A percentile compares a stretch with the other conserved stretches of the same genome.
phyloP scores from a whole-genome alignment of 192 early-diverging fungal species.

The Rhizophlyctis rosea region DNA sequence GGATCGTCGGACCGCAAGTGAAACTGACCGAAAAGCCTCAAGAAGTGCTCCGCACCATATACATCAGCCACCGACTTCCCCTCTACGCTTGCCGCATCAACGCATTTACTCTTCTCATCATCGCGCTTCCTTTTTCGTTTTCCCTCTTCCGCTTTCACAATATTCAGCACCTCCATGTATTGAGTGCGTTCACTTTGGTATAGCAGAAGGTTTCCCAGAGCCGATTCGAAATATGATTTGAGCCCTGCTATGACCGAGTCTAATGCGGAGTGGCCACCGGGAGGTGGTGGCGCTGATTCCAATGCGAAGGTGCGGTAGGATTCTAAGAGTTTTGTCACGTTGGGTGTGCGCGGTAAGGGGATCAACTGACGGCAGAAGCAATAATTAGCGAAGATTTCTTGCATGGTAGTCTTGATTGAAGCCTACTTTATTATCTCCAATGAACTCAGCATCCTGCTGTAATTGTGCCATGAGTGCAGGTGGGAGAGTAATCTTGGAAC shows the following conservation, averaged over 20 bases:
- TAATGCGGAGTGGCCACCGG: conserved; percentile 60
- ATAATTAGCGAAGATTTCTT: too few relatives aligned
- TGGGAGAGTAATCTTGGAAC: too few relatives aligned
- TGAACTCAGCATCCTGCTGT: too few relatives aligned
- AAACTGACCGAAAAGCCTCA: conserved; percentile 43
- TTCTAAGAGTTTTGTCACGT: conserved; percentile 69
- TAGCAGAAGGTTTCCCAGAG: conserved; percentile 82
- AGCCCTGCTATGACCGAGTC: conserved; percentile 84
- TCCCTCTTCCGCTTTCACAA: too few relatives aligned
- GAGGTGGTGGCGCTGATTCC: conserved; percentile 25
- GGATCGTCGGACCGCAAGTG: too few relatives aligned
- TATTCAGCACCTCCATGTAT: conserved; percentile 70
- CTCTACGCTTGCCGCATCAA: conserved; percentile 61
- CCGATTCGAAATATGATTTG: conserved; percentile 84
- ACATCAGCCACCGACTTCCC: conserved; percentile 78
- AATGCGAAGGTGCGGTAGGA: too few relatives aligned
- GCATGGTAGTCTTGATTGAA: too few relatives aligned
- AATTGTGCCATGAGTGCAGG: too few relatives aligned
- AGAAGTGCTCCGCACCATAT: conserved; percentile 92
- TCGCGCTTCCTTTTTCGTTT: too few relatives aligned
- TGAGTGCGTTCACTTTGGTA: conserved; percentile 94
- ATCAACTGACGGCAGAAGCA: too few relatives aligned
- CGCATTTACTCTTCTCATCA: too few relatives aligned
- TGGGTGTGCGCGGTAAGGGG: conserved; percentile 76
- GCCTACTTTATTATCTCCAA: too few relatives aligned